These are phyloP conservation scores for Epichloe coenophiala DNA, from an alignment of 2,329 filamentous ascomycete species.

Conservation along the genomic window DNA sequence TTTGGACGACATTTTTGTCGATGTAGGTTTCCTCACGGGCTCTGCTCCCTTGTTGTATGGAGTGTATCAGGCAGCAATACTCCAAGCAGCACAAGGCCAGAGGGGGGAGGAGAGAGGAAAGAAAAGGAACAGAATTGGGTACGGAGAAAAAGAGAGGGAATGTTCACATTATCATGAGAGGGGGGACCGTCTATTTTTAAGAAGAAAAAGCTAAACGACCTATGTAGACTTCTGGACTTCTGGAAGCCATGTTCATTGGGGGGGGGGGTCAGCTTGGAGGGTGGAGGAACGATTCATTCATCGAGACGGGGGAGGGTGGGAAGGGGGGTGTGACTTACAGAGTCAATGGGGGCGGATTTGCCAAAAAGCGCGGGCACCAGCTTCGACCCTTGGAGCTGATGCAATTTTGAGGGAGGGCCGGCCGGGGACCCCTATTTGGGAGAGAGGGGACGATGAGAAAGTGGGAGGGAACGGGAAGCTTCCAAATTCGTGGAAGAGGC, in stretches of 20 bases:
- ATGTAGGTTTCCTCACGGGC: neutral
- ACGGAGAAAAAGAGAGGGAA: too few species aligned
- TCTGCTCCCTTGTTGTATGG: neutral
- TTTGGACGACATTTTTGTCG: conserved; percentile 10
- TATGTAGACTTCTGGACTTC: neutral
- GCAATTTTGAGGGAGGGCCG: conserved; percentile 1
- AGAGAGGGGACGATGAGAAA: neutral
- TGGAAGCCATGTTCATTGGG: conserved; percentile 6
- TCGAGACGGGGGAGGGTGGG: neutral
- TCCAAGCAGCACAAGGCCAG: neutral
- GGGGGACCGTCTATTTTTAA: neutral
- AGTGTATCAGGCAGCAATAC: neutral
- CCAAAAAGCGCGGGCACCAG: neutral
- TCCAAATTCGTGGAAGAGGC: neutral
- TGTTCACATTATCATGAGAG: neutral
- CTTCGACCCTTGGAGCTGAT: conserved; percentile 1
- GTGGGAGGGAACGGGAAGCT: neutral
- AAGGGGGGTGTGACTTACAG: neutral
- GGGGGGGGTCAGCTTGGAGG: neutral
- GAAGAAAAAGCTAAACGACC: neutral
- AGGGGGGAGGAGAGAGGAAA: neutral
- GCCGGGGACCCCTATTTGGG: neutral
- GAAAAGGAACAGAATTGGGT: neutral
- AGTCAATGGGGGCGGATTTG: neutral
- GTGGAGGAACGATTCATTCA: conserved; percentile 1